Conservation (phyloP, 208 protist genomes). For the Endotrypanum monterogeii region DNA sequence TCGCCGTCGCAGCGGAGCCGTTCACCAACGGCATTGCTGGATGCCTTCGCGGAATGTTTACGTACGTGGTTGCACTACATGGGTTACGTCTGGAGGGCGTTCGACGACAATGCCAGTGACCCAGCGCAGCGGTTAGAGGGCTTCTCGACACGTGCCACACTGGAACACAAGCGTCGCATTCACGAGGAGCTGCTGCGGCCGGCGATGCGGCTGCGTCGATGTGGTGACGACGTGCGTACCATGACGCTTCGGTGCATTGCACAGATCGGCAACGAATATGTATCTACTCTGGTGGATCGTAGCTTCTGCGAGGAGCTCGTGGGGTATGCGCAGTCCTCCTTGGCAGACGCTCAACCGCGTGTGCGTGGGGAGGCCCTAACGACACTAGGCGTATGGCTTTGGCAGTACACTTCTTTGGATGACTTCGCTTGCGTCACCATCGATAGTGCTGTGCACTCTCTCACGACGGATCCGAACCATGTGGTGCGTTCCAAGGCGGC, state of each 20-base stretch:
- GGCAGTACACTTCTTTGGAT: conserved; percentile 71
- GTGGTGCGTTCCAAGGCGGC: conserved; percentile 72
- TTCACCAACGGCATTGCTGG: conserved; percentile 6
- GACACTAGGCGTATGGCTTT: conserved; percentile 78
- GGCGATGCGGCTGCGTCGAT: conserved; percentile 32
- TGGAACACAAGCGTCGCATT: conserved; percentile 49
- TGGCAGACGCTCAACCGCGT: conserved; percentile 35
- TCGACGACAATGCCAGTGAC: conserved; percentile 77
- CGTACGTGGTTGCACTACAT: conserved; percentile 83
- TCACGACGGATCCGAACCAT: conserved; percentile 45
- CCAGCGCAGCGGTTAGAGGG: conserved; percentile 43
- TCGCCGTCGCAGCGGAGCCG: background rate
- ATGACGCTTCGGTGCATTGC: conserved; percentile 73
- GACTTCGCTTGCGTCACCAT: conserved; percentile 39
- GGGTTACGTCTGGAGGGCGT: conserved; percentile 82
- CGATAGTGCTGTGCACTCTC: conserved; percentile 40
- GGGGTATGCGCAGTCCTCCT: conserved; percentile 36
- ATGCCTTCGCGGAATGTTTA: conserved; percentile 67
- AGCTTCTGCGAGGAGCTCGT: conserved; percentile 37
- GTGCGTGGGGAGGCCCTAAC: conserved; percentile 76
- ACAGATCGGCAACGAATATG: conserved; percentile 70
- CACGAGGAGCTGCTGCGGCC: conserved; percentile 49
- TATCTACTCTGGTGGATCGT: conserved; percentile 26
- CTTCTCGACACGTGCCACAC: conserved; percentile 43
- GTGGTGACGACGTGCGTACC: conserved; percentile 38